Evolutionary conservation across 2,329 filamentous ascomycete species (phyloP).

Genomic region (Berkeleyomyces basicola): DNA sequence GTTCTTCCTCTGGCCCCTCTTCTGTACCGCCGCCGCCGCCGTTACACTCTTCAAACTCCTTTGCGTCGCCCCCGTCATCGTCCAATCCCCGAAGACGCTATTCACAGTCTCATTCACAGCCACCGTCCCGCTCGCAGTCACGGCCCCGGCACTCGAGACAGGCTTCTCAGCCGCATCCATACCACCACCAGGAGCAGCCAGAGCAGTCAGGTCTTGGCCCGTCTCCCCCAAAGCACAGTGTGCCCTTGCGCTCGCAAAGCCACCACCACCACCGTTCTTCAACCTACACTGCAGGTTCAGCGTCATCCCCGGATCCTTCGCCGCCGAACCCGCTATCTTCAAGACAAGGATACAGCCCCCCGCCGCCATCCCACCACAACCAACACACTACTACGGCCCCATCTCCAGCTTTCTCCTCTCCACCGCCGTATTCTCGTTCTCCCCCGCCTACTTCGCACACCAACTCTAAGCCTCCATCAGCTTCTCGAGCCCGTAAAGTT

Average conservation of each 20-base stretch:
- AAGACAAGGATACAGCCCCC: not conserved
- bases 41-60: not conserved
- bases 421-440: slow-evolving; percentile 10
- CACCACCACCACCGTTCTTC: slow-evolving; percentile 12
- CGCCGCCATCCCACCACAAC: not conserved
- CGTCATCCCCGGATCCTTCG: not conserved
- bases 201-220: not conserved
- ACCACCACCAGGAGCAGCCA: not conserved
- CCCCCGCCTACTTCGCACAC: slow-evolving; percentile 4
- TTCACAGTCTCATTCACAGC: not conserved
- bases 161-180: slow-evolving; percentile 8
- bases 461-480: slow-evolving; percentile 1
- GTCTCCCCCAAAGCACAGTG: slow-evolving; percentile 11
- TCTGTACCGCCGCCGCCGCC: slow-evolving; percentile 3
- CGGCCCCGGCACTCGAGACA: slow-evolving; percentile 9
- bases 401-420: slow-evolving; percentile 4
- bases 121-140: slow-evolving; percentile 3
- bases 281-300: not conserved
- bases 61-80: slow-evolving; percentile 3
- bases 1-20: not conserved
- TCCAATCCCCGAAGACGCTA: slow-evolving; percentile 5
- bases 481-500: slow-evolving; percentile 6
- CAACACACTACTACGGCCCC: not conserved
- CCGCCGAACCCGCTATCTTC: not conserved
- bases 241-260: slow-evolving; percentile 12